phyloP scores from a whole-genome alignment of 2,329 filamentous ascomycete genomes.

The Pseudogymnoascus sp. region DNA sequence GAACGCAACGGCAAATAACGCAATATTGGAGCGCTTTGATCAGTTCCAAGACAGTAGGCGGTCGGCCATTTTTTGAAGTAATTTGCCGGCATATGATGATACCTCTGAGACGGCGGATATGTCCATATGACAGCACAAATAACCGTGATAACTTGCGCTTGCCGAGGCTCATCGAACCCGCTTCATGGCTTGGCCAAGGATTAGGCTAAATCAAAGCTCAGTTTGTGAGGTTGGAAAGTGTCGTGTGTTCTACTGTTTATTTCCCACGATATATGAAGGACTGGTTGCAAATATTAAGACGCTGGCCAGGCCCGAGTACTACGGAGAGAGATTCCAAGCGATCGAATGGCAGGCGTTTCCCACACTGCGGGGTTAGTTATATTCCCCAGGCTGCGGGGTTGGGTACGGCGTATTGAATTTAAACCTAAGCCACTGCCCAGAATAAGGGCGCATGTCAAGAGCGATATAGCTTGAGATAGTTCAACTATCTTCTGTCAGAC shows the following conservation, averaged over 20 bases:
- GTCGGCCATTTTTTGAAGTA: neutral
- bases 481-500: neutral
- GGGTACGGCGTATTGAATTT: neutral
- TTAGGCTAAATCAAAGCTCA: neutral
- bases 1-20: neutral
- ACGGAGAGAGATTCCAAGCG: neutral
- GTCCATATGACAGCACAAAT: neutral
- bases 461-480: neutral
- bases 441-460: neutral
- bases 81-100: neutral
- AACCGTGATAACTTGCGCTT: neutral
- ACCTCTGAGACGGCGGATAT: neutral
- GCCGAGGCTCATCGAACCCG: neutral
- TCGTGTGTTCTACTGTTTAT: neutral
- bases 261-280: slow-evolving; percentile 5
- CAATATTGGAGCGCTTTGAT: neutral
- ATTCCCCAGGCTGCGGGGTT: neutral
- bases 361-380: neutral
- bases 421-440: neutral
- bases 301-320: neutral
- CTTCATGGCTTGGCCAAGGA: neutral
- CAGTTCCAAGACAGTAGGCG: neutral
- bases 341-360: neutral
- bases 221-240: neutral
- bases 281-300: neutral